phyloP scores from a whole-genome alignment of 176 grass and related monocot species.

The Oryza glaberrima region DNA sequence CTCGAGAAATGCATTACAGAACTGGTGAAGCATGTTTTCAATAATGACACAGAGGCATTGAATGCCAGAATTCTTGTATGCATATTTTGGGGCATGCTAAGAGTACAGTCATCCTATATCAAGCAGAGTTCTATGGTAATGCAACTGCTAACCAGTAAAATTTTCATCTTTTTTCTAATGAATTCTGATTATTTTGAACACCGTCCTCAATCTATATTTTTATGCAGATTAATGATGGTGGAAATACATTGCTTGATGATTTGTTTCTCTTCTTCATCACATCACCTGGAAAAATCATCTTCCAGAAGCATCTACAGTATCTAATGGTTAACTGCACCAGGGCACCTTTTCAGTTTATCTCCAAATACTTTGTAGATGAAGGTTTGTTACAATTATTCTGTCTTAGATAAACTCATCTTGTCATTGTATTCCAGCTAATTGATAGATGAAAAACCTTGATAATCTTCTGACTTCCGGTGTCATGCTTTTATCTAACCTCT shows the following conservation, averaged over 20 bases:
- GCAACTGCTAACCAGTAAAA: slow-evolving; percentile 47
- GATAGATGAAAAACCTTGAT: slow-evolving; percentile 1
- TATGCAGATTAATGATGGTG: slow-evolving; percentile 52
- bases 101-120: slow-evolving; percentile 50
- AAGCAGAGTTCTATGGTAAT: slow-evolving; percentile 55
- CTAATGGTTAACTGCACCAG: slow-evolving; percentile 68
- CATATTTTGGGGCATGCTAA: slow-evolving; percentile 85
- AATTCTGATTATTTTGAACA: slow-evolving; percentile 34
- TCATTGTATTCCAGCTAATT: slow-evolving; percentile 22
- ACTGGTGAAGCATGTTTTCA: slow-evolving; percentile 71
- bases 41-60: slow-evolving; percentile 58
- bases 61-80: slow-evolving; percentile 73
- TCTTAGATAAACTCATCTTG: slow-evolving; percentile 25
- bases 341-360: slow-evolving; percentile 79
- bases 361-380: slow-evolving; percentile 84
- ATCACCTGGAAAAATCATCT: slow-evolving; percentile 58
- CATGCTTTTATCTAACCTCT: not conserved
- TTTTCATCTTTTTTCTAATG: slow-evolving; percentile 1
- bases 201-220: slow-evolving; percentile 33
- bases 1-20: slow-evolving; percentile 59
- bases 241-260: slow-evolving; percentile 55
- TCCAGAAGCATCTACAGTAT: slow-evolving; percentile 79
- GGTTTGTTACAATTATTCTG: slow-evolving; percentile 54
- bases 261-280: slow-evolving; percentile 77
- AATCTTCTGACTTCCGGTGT: slow-evolving; percentile 17